Evolutionary conservation across 1,284 basidiomycete species (phyloP).

Genomic region (Irpex sp.): DNA sequence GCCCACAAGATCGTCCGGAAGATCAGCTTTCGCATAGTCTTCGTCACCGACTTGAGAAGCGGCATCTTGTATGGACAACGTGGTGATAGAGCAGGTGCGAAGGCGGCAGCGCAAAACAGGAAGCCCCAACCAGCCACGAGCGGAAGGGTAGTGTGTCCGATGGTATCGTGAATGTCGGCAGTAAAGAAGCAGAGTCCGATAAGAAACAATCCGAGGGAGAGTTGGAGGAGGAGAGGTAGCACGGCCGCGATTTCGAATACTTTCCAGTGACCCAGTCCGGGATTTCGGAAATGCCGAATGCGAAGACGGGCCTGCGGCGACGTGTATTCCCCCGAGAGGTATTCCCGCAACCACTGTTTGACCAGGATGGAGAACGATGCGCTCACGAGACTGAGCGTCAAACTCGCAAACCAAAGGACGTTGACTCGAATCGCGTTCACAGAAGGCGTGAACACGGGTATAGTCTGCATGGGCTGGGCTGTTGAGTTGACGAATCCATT

Average conservation of each 20-base stretch:
- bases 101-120: neutral
- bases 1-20: neutral
- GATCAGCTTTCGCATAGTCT: neutral
- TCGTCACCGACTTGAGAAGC: neutral
- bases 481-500: slow-evolving; percentile 7
- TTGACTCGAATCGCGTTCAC: slow-evolving; percentile 4
- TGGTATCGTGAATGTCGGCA: neutral
- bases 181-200: slow-evolving; percentile 6
- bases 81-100: slow-evolving; percentile 1
- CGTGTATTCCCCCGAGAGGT: slow-evolving; percentile 6
- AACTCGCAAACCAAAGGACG: slow-evolving; percentile 10
- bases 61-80: slow-evolving; percentile 8
- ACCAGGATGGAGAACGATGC: slow-evolving; percentile 9
- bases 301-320: slow-evolving; percentile 8
- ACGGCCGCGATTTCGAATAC: slow-evolving; percentile 7
- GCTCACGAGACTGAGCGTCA: slow-evolving; percentile 7
- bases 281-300: slow-evolving; percentile 6
- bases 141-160: neutral
- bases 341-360: slow-evolving; percentile 9
- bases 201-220: slow-evolving; percentile 4
- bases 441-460: neutral
- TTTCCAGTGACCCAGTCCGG: slow-evolving; percentile 1
- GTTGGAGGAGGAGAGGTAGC: slow-evolving; percentile 5
- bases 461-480: neutral
- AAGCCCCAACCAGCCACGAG: slow-evolving; percentile 4